phyloP scores from a whole-genome alignment of 1,284 basidiomycete species.

The Tranzscheliella williamsii region DNA sequence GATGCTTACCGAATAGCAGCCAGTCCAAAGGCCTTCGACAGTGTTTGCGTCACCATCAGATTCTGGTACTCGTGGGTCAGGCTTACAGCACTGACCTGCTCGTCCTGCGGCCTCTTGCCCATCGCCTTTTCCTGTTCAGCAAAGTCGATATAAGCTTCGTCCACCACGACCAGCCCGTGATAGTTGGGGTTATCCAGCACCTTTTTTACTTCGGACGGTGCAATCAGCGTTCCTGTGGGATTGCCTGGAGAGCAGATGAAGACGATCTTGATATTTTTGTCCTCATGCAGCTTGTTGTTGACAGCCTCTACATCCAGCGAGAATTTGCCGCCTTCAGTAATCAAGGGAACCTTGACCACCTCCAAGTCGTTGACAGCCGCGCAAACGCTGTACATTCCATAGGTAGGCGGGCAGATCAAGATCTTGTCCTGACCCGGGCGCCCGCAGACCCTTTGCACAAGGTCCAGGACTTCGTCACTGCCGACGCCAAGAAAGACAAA shows the following conservation, averaged over 20 bases:
- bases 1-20: constrained; percentile 87
- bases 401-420: constrained; percentile 77
- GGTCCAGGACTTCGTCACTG: constrained; percentile 93
- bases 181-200: constrained; percentile 79
- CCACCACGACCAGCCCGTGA: constrained; percentile 88
- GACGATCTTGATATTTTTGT: constrained; percentile 75
- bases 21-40: constrained; percentile 94
- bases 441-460: constrained; percentile 88
- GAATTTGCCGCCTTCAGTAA: constrained; percentile 76
- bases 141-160: constrained; percentile 99
- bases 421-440: constrained; percentile 77
- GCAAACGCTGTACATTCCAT: constrained; percentile 95
- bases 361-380: constrained; percentile 93
- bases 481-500: constrained; percentile 94
- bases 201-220: constrained; percentile 72
- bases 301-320: constrained; percentile 65
- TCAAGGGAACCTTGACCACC: constrained; percentile 77
- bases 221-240: constrained; percentile 87
- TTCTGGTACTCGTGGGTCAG: constrained; percentile 84
- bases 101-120: constrained; percentile 26
- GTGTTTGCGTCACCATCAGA: constrained; percentile 88
- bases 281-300: constrained; percentile 31
- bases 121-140: constrained; percentile 55
- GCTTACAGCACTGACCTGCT: constrained; percentile 68
- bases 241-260: constrained; percentile 98